phyloP scores from a whole-genome alignment of 305 asterid species.

The Euphrasia arctica region DNA sequence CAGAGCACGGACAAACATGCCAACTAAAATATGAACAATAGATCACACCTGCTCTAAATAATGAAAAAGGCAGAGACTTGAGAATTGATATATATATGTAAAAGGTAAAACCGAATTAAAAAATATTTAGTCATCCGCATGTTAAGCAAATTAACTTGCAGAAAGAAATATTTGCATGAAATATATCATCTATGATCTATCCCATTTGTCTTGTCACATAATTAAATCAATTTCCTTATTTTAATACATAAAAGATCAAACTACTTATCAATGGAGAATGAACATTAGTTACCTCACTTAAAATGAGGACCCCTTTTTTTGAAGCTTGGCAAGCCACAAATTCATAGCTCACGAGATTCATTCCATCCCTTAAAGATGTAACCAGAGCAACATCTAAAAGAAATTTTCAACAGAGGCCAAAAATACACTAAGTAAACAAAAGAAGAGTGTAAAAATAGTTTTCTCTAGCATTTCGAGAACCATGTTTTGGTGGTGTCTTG shows the following conservation, averaged over 20 bases:
- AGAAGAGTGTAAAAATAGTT: neutral
- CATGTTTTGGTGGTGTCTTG: neutral
- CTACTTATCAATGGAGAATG: constrained; percentile 19
- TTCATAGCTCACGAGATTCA: constrained; percentile 97
- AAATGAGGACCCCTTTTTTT: constrained; percentile 92
- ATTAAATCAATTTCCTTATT: neutral
- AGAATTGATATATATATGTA: neutral
- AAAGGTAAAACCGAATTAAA: neutral
- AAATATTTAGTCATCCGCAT: neutral
- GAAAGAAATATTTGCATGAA: neutral
- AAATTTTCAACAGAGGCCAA: neutral
- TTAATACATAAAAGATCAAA: neutral
- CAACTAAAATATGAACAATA: neutral
- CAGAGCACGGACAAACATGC: neutral
- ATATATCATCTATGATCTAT: no score
- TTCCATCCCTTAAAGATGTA: constrained; percentile 93
- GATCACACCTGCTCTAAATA: neutral
- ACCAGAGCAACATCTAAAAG: constrained; percentile 79
- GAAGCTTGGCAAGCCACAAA: constrained; percentile 94
- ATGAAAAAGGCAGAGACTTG: neutral
- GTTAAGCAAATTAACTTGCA: neutral
- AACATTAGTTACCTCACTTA: constrained; percentile 63
- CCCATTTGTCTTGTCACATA: neutral
- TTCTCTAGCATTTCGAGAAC: neutral
- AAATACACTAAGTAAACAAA: neutral